Conservation (phyloP, 495 filamentous ascomycete genomes). For the Aspergillus kassunensis region DNA sequence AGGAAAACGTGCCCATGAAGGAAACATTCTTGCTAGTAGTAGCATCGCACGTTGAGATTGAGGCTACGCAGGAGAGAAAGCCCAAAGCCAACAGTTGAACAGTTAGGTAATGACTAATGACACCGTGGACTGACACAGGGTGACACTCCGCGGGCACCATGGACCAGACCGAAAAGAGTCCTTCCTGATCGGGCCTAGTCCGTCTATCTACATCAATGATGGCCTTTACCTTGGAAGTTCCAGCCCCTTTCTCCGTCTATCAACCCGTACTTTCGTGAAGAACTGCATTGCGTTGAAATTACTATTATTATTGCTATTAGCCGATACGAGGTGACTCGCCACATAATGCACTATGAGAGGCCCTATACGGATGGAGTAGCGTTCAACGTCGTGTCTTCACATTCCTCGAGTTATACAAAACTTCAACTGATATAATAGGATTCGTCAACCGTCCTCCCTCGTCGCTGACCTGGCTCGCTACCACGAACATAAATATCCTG, state of each 20-base stretch:
- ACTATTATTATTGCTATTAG: too few species aligned
- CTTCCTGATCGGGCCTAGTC: conserved; percentile 7
- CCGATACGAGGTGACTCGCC: too few species aligned
- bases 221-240: background rate
- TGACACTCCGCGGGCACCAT: too few species aligned
- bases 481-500: conserved; percentile 90
- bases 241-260: background rate
- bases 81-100: too few species aligned
- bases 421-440: conserved; percentile 12
- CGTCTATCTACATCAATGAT: background rate
- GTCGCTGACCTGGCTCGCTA: conserved; percentile 57
- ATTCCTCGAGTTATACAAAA: too few species aligned
- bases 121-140: too few species aligned
- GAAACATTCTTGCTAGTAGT: background rate
- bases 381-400: too few species aligned
- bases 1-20: background rate
- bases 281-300: too few species aligned
- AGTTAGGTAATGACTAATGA: too few species aligned
- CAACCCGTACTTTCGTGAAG: background rate
- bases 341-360: too few species aligned
- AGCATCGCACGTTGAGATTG: too few species aligned
- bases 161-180: background rate
- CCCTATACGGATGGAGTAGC: too few species aligned
- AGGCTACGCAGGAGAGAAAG: background rate
- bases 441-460: conserved; percentile 23